Conservation (phyloP, 257 asterid genomes). For the Ilex aquifolium region DNA sequence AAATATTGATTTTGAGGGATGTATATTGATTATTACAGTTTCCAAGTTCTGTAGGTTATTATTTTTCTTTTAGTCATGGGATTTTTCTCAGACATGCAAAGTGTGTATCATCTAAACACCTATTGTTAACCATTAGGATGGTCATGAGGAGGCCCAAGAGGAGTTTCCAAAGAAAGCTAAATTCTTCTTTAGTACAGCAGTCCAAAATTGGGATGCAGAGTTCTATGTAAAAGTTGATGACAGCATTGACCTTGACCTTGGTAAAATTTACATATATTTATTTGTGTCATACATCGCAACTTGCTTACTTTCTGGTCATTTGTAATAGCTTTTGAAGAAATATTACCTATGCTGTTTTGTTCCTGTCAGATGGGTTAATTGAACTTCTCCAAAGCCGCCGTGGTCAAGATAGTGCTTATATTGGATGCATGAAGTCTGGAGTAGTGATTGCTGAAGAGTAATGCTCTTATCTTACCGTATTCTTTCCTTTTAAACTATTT, state of each 20-base stretch:
- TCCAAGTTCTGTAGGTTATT: no score
- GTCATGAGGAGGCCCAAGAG: constrained; percentile 90
- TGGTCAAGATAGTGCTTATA: constrained; percentile 66
- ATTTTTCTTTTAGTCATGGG: no score
- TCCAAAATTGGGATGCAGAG: constrained; percentile 92
- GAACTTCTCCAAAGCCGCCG: constrained; percentile 69
- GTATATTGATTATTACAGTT: no score
- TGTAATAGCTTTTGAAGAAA: no score
- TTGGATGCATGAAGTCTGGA: constrained; percentile 98
- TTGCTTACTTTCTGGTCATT: neutral
- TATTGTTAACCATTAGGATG: constrained; percentile 38
- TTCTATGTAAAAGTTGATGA: constrained; percentile 80
- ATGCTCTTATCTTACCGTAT: constrained; percentile 27
- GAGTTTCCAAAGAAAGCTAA: constrained; percentile 82
- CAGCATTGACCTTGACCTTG: constrained; percentile 64
- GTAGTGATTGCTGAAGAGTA: constrained; percentile 81
- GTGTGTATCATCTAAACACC: no score
- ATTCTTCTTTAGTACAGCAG: constrained; percentile 74
- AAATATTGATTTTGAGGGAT: no score
- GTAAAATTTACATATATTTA: constrained; percentile 26
- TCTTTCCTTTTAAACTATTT: constrained; percentile 4
- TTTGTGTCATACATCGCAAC: neutral
- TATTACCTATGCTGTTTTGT: neutral
- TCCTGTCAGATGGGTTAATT: constrained; percentile 55
- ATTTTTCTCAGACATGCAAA: neutral